A percentile compares a stretch with the other conserved stretches of the same genome.
These are phyloP conservation scores for Maudiozyma barnettii DNA, from an alignment of 805 yeast genomes.

Conservation along the genomic window DNA sequence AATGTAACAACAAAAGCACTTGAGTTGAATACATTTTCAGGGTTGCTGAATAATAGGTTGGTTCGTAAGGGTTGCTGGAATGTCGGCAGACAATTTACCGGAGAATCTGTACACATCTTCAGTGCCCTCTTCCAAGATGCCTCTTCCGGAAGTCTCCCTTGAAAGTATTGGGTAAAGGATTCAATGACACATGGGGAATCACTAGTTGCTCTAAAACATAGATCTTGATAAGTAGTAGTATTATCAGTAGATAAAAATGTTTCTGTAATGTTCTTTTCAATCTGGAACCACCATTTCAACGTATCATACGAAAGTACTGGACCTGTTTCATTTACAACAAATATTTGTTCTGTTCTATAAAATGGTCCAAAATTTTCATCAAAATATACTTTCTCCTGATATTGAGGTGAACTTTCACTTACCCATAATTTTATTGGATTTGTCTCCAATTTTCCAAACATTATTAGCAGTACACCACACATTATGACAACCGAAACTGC, in stretches of 20 bases:
- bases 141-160: slow-evolving; percentile 45
- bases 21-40: slow-evolving; percentile 44
- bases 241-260: slow-evolving; percentile 23
- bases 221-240: slow-evolving; percentile 40
- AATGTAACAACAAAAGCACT: slow-evolving; percentile 71
- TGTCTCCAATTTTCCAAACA: slow-evolving; percentile 53
- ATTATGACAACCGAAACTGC: slow-evolving; percentile 3
- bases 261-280: slow-evolving; percentile 46
- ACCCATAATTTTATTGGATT: slow-evolving; percentile 89
- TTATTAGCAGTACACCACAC: slow-evolving; percentile 32
- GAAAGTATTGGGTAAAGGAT: slow-evolving; percentile 82
- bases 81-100: slow-evolving; percentile 81
- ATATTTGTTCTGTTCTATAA: slow-evolving; percentile 78
- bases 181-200: slow-evolving; percentile 71
- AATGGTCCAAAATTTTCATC: slow-evolving; percentile 86
- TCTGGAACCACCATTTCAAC: slow-evolving; percentile 82
- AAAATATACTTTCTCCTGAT: slow-evolving; percentile 53
- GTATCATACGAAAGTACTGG: slow-evolving; percentile 58
- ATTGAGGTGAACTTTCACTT: slow-evolving; percentile 62
- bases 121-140: slow-evolving; percentile 46
- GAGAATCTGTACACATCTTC: slow-evolving; percentile 57
- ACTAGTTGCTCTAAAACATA: slow-evolving; percentile 78
- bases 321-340: slow-evolving; percentile 59
- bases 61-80: slow-evolving; percentile 85
- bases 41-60: slow-evolving; percentile 56